phyloP scores from a whole-genome alignment of 2,329 filamentous ascomycete species.

The Calonectria leucothoes region DNA sequence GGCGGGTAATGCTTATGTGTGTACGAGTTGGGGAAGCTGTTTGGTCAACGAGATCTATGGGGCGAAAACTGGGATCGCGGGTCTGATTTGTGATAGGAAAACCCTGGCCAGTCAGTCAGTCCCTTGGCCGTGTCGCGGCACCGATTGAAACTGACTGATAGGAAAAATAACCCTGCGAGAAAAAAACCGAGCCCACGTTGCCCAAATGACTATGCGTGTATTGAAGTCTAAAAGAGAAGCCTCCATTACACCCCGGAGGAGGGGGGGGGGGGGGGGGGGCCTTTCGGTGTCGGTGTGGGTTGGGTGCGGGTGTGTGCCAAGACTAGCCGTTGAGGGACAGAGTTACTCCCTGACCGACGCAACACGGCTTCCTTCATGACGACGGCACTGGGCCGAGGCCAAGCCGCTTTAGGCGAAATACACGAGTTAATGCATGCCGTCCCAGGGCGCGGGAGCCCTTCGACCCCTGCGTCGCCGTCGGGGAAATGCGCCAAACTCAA shows the following conservation, averaged over 20 bases:
- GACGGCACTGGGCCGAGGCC: neutral
- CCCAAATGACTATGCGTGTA: neutral
- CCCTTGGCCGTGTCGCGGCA: neutral
- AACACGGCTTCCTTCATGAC: neutral
- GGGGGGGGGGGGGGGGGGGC: no score
- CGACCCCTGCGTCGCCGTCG: neutral
- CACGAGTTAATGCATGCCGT: neutral
- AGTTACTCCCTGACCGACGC: neutral
- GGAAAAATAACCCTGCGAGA: neutral
- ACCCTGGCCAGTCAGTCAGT: neutral
- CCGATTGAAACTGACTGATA: slow-evolving; percentile 6
- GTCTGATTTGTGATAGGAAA: neutral
- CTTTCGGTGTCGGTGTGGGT: no score
- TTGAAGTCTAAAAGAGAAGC: neutral
- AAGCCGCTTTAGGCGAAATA: neutral
- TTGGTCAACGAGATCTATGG: slow-evolving; percentile 4
- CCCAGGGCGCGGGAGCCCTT: neutral
- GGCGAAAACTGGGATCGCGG: neutral
- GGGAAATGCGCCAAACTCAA: neutral
- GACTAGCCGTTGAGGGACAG: neutral
- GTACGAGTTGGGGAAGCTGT: neutral
- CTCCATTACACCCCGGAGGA: neutral
- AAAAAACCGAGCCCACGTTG: neutral
- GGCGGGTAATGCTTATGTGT: slow-evolving; percentile 9
- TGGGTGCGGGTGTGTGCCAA: neutral